Percentiles rank a stretch among this genome's conserved stretches.
phyloP scores from a whole-genome alignment of 805 yeast genomes.

The Ogataea sp. region DNA sequence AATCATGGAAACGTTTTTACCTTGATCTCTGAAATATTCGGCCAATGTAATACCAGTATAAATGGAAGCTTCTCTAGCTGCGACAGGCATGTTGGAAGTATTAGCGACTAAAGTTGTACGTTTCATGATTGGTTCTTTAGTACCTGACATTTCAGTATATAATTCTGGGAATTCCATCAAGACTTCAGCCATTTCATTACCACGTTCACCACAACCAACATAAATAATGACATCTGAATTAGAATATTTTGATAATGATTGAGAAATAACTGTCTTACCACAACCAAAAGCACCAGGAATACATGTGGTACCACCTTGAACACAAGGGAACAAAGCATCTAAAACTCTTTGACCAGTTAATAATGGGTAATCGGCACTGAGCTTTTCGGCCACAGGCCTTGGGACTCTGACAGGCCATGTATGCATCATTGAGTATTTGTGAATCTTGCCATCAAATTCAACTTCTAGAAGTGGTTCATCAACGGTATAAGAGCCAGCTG shows the following conservation, averaged over 20 bases:
- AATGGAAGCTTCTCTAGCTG: constrained; percentile 99
- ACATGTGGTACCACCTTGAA: constrained; percentile 99
- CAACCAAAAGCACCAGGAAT: constrained; percentile 99
- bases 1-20: constrained; percentile 98
- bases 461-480: constrained; percentile 88
- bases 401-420: constrained; percentile 99
- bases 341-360: constrained; percentile 98
- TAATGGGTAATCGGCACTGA: constrained; percentile 89
- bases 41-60: constrained; percentile 98
- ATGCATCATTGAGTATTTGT: constrained; percentile 87
- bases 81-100: constrained; percentile 99
- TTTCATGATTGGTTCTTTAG: constrained; percentile 98
- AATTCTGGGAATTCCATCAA: constrained; percentile 99
- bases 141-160: constrained; percentile 82
- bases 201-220: constrained; percentile 93
- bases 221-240: constrained; percentile 95
- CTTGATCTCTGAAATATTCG: constrained; percentile 99
- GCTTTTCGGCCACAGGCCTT: constrained; percentile 93
- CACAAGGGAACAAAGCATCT: constrained; percentile 97
- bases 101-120: constrained; percentile 98
- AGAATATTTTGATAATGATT: constrained; percentile 92
- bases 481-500: constrained; percentile 83
- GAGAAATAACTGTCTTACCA: constrained; percentile 98
- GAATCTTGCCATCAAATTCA: constrained; percentile 84
- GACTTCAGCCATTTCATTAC: constrained; percentile 99